A percentile compares a stretch with the other conserved stretches of the same genome.
phyloP scores from a whole-genome alignment of 192 early-diverging fungal genomes.

The Obelidium mucronatum region DNA sequence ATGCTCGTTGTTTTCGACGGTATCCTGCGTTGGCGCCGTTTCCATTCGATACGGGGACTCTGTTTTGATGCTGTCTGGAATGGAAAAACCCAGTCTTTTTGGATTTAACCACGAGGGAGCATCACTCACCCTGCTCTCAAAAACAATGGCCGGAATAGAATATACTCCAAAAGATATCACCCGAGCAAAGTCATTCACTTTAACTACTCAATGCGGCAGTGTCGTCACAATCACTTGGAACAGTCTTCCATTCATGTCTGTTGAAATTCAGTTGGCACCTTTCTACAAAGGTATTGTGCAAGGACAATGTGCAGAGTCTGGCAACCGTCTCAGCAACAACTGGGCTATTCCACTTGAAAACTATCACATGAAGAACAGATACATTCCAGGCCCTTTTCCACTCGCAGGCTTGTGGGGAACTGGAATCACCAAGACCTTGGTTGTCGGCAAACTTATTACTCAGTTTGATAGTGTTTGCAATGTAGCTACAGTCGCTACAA shows the following conservation, averaged over 20 bases:
- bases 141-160: background rate
- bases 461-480: background rate
- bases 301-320: background rate
- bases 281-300: background rate
- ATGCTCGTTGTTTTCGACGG: background rate
- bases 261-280: background rate
- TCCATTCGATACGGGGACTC: constrained; percentile 12
- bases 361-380: background rate
- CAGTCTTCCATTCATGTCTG: background rate
- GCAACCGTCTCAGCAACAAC: background rate
- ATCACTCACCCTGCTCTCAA: background rate
- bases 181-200: background rate
- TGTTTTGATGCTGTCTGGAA: background rate
- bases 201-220: background rate
- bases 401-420: background rate
- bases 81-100: background rate
- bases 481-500: background rate
- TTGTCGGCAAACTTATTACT: background rate
- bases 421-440: background rate
- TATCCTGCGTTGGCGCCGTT: background rate
- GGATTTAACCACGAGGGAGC: background rate
- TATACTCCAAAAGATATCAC: background rate
- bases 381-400: background rate
- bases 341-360: background rate
- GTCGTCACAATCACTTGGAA: background rate